Evolutionary conservation across 106 monocot species (phyloP).

Genomic region (Dendrobium chrysotoxum): DNA sequence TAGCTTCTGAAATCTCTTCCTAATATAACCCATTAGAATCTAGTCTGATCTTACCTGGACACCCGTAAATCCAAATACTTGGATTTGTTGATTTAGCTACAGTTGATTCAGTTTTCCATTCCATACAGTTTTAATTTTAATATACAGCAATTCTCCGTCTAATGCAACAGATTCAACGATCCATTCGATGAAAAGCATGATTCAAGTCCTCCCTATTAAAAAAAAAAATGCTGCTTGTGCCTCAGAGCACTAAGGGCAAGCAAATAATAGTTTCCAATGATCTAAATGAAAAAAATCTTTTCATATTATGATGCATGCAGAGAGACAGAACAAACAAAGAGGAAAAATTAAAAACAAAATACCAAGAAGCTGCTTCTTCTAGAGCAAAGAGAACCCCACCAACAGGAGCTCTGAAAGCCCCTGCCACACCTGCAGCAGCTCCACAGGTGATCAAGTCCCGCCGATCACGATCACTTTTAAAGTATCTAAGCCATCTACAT

Average conservation of each 20-base stretch:
- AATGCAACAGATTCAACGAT: not conserved
- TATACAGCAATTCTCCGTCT: not conserved
- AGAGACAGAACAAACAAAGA: conserved; percentile 3
- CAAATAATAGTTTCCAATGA: not conserved
- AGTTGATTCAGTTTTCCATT: not conserved
- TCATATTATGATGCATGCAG: not conserved
- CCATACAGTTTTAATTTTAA: not conserved
- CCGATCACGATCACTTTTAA: conserved; percentile 88
- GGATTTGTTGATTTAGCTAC: no score
- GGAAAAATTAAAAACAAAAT: conserved; percentile 10
- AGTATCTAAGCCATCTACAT: conserved; percentile 90
- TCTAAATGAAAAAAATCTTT: not conserved
- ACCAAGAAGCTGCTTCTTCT: conserved; percentile 98
- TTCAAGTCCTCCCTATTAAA: not conserved
- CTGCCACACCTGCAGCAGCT: conserved; percentile 91
- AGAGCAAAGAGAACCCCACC: conserved; percentile 98
- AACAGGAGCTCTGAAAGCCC: conserved; percentile 94
- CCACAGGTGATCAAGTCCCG: conserved; percentile 96
- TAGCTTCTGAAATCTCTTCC: no score
- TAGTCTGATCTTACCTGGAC: no score
- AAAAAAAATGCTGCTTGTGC: not conserved
- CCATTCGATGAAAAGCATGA: not conserved
- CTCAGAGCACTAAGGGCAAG: not conserved
- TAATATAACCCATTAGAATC: no score
- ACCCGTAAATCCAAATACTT: no score